A percentile compares a stretch with the other conserved stretches of the same genome.
Evolutionary conservation across 805 yeast genomes (phyloP).

Genomic region (Spathaspora girioi): DNA sequence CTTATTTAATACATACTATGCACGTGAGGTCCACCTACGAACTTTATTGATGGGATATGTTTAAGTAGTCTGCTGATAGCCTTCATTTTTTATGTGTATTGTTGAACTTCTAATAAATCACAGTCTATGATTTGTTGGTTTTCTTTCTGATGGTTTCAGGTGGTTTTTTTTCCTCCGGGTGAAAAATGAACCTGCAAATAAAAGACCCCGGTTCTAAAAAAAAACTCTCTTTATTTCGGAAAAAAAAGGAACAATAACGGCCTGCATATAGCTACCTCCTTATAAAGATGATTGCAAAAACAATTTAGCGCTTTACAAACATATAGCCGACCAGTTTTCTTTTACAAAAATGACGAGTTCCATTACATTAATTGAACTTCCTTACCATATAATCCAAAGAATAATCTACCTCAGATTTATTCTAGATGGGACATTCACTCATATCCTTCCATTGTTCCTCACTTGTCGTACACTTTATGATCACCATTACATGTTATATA

Average conservation of each 20-base stretch:
- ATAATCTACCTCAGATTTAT: slow-evolving; percentile 7
- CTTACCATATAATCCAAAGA: slow-evolving; percentile 9
- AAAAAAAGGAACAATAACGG: neutral
- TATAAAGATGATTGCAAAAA: neutral
- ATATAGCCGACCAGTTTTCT: neutral
- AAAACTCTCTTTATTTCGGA: neutral
- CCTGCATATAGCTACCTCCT: neutral
- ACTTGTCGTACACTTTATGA: slow-evolving; percentile 11
- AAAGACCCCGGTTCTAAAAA: neutral
- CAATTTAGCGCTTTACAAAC: neutral
- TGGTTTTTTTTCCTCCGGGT: neutral
- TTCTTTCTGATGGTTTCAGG: neutral
- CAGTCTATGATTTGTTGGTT: neutral
- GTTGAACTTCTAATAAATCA: neutral
- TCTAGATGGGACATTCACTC: neutral
- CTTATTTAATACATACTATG: slow-evolving; percentile 35
- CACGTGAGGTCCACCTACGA: slow-evolving; percentile 77
- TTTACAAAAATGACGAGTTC: neutral
- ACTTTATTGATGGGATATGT: slow-evolving; percentile 74
- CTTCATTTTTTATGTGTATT: slow-evolving; percentile 22
- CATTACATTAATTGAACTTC: slow-evolving; percentile 5
- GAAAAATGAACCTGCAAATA: neutral
- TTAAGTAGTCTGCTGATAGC: slow-evolving; percentile 28
- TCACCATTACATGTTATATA: slow-evolving; percentile 9
- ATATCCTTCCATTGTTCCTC: slow-evolving; percentile 7